Conservation (phyloP, 768 basidiomycete genomes). For the Naganishia randhawae region DNA sequence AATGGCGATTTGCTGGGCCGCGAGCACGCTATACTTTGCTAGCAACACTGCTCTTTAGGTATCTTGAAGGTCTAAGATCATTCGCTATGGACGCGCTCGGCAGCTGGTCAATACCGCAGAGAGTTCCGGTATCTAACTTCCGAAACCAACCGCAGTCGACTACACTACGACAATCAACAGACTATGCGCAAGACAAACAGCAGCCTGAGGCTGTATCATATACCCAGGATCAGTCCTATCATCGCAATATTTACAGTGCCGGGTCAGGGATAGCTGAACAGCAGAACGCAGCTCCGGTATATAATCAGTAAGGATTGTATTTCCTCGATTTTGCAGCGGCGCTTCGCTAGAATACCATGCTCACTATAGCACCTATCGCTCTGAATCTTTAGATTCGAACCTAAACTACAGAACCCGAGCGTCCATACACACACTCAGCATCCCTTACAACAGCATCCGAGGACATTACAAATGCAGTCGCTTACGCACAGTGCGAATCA, state of each 20-base stretch:
- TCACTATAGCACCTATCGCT: not conserved
- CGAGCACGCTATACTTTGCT: too few relatives aligned
- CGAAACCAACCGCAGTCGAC: not conserved
- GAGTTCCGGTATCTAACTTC: not conserved
- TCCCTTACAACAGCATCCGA: not conserved
- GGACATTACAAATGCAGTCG: not conserved
- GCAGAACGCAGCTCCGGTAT: not conserved
- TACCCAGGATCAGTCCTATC: not conserved
- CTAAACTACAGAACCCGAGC: not conserved
- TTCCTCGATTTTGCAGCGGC: not conserved
- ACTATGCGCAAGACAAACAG: not conserved
- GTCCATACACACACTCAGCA: not conserved
- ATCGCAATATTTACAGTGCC: conserved; percentile 4
- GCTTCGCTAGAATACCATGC: too few relatives aligned
- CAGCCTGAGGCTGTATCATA: not conserved
- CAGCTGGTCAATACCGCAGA: conserved; percentile 5
- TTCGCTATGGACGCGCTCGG: not conserved
- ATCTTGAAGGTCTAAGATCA: not conserved
- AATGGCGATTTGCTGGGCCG: too few relatives aligned
- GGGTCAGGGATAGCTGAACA: not conserved
- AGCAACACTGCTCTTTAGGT: too few relatives aligned
- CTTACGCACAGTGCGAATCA: not conserved
- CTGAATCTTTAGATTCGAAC: not conserved
- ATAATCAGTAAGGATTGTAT: not conserved
- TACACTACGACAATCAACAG: not conserved